Evolutionary conservation across 768 basidiomycete genomes (phyloP).

Genomic region (Chiua virens): DNA sequence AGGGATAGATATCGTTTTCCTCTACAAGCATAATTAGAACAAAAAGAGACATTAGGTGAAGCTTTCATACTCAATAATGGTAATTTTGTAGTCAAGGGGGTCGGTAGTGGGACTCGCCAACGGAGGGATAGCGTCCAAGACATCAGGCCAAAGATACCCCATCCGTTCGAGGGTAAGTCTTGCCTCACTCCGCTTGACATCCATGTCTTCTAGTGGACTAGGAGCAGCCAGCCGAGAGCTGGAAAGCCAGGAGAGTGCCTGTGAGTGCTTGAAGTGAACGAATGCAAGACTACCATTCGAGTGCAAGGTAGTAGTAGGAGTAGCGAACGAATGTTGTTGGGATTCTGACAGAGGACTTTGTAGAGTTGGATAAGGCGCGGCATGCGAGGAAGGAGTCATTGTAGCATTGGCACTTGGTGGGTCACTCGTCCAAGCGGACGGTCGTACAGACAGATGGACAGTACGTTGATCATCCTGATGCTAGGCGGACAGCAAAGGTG

Average conservation of each 20-base stretch:
- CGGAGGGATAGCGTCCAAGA: slow-evolving; percentile 41
- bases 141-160: slow-evolving; percentile 44
- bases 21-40: slow-evolving; percentile 16
- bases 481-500: slow-evolving; percentile 34
- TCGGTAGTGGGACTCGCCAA: slow-evolving; percentile 6
- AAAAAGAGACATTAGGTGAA: not conserved
- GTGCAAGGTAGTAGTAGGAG: not conserved
- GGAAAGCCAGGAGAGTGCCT: slow-evolving; percentile 26
- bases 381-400: slow-evolving; percentile 6
- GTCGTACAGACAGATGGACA: slow-evolving; percentile 78
- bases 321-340: slow-evolving; percentile 5
- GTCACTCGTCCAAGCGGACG: slow-evolving; percentile 65
- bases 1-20: slow-evolving; percentile 53
- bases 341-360: not conserved
- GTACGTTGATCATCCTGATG: slow-evolving; percentile 54
- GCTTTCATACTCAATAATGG: slow-evolving; percentile 20
- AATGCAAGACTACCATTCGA: slow-evolving; percentile 12
- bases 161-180: slow-evolving; percentile 30
- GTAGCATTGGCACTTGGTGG: slow-evolving; percentile 42
- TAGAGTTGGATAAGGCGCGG: not conserved
- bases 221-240: slow-evolving; percentile 17
- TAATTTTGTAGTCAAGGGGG: slow-evolving; percentile 34
- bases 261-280: slow-evolving; percentile 24
- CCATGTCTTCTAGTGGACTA: slow-evolving; percentile 9
- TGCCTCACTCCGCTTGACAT: slow-evolving; percentile 18